phyloP scores from a whole-genome alignment of 805 yeast species.

The Yamadazyma scolyti region DNA sequence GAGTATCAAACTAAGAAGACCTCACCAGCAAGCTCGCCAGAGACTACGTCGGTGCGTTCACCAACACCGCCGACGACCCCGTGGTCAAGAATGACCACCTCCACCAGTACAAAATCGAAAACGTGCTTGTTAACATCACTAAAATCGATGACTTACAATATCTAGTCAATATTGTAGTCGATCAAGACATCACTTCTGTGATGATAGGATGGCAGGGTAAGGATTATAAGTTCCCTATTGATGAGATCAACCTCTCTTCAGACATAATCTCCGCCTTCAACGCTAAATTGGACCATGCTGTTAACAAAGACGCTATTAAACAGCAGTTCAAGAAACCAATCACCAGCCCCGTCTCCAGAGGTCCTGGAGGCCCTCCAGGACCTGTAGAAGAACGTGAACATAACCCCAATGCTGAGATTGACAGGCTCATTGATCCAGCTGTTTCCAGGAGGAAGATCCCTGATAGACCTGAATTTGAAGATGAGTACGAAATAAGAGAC shows the following conservation, averaged over 20 bases:
- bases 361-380: not conserved
- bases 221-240: constrained; percentile 18
- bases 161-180: constrained; percentile 8
- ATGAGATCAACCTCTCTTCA: constrained; percentile 15
- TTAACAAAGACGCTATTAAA: constrained; percentile 5
- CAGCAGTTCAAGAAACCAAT: constrained; percentile 6
- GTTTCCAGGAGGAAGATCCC: constrained; percentile 14
- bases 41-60: constrained; percentile 16
- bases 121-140: too few species aligned
- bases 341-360: not conserved
- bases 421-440: constrained; percentile 7
- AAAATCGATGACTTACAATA: constrained; percentile 6
- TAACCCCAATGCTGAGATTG: not conserved
- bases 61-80: too few species aligned
- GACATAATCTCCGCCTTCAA: constrained; percentile 20
- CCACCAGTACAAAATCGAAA: not conserved
- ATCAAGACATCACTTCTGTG: constrained; percentile 15
- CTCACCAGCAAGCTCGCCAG: constrained; percentile 18
- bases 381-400: constrained; percentile 2
- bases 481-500: constrained; percentile 41
- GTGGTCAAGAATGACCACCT: too few species aligned
- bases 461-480: constrained; percentile 53
- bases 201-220: constrained; percentile 20
- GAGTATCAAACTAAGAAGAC: too few species aligned
- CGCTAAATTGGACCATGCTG: constrained; percentile 3